Evolutionary conservation across 2,329 filamentous ascomycete species (phyloP), one percentile per base, ranked within the genome.

Genomic region (Sporothrix brasiliensis): DNA sequence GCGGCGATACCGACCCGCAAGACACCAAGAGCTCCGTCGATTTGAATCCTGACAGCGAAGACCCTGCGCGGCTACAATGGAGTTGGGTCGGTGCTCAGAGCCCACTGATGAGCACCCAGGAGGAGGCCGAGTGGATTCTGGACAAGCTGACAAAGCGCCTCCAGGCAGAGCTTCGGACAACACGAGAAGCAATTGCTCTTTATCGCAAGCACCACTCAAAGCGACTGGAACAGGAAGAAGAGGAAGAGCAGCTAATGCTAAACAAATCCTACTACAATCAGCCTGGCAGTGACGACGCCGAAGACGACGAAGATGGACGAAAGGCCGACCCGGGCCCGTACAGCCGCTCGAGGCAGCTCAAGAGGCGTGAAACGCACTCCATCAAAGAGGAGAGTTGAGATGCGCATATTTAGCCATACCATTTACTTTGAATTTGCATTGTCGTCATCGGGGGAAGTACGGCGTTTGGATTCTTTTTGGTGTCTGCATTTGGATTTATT

Each of bases 101-200:
- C 74, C 91, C 91, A 3, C 81, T 93, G 14, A 89, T 92, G 87
- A 87, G 89, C 3, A 84, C 84, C 63, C 85, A 88, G 75, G 86
- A 87, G 70, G 91, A 93, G 79, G 85, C 87, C 16, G 87, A 92
- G 76, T 93, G 91, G 91, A 87, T 93, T 49, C 78, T 93, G 53
- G 88, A 92, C 72, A 83, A 86, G 72, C 78, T 93, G 67, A 85
- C 85, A 72, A 81, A 82, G 67, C 85, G 80, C 71, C 80, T 94
- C 50, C 83, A 86, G 67, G 78, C 80, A 14, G 83, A 87, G 77
- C 77, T 87, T 56, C 79, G 79, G 60, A 30, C 21, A 19, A n/a
- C 44, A 27, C 52, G 61, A 34, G 68, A 70, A 24, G 44, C 61
- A 10, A 65, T 65, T n/a, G 14, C 61, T 14, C 24, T 65, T 9